These are phyloP conservation scores for Lactarius akahatsu DNA, from an alignment of 768 basidiomycete genomes.

Conservation along the genomic window DNA sequence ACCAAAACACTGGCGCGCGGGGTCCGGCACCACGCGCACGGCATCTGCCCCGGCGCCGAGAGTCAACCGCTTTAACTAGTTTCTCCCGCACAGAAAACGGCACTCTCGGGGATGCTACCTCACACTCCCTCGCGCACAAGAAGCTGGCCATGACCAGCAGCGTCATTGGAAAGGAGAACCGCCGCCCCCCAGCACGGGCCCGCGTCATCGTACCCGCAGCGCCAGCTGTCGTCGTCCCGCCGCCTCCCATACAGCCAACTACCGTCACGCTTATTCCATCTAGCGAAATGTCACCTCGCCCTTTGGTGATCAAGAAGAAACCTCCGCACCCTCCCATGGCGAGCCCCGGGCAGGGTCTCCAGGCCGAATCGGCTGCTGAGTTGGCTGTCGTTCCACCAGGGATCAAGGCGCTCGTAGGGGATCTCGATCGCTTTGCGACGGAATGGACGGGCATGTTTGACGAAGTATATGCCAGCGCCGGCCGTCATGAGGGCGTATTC, in stretches of 20 bases:
- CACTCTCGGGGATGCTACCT: neutral
- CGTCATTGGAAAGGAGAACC: conserved; percentile 19
- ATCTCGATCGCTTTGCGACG: conserved; percentile 20
- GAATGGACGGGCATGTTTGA: conserved; percentile 26
- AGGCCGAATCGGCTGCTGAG: neutral
- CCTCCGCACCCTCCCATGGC: neutral
- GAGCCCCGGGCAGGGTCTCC: neutral
- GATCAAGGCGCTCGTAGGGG: conserved; percentile 17
- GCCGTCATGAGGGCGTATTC: neutral
- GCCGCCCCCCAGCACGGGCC: neutral
- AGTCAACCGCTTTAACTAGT: neutral
- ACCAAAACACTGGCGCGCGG: neutral
- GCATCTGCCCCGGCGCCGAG: conserved; percentile 1
- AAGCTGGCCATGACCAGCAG: neutral
- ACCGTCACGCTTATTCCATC: neutral
- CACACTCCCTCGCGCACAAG: neutral
- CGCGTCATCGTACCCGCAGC: neutral
- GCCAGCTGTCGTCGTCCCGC: neutral
- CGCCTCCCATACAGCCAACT: neutral
- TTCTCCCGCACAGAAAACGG: conserved; percentile 8
- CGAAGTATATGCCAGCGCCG: neutral
- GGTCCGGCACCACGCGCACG: neutral
- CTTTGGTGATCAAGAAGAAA: conserved; percentile 9
- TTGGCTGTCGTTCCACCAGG: conserved; percentile 5
- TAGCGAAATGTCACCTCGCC: conserved; percentile 1